These are phyloP conservation scores for Fusarium sp. DNA, from an alignment of 2,329 filamentous ascomycete species.

Conservation along the genomic window DNA sequence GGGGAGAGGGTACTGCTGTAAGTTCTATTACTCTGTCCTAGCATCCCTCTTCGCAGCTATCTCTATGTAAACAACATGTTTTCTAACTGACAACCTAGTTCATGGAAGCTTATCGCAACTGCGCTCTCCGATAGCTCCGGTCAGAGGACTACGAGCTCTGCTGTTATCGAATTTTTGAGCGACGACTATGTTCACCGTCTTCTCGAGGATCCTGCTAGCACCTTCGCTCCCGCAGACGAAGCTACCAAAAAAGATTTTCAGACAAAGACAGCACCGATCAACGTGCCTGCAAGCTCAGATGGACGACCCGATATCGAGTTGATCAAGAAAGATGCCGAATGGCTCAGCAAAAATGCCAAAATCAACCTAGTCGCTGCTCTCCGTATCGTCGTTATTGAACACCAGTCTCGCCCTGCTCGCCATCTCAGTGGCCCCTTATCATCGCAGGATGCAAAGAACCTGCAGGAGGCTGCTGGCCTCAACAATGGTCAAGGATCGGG, in stretches of 20 bases:
- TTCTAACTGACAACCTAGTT: slow-evolving; percentile 56
- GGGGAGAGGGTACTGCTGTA: slow-evolving; percentile 85
- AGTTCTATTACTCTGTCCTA: slow-evolving; percentile 50
- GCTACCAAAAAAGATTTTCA: slow-evolving; percentile 79
- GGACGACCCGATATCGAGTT: slow-evolving; percentile 78
- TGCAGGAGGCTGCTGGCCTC: slow-evolving; percentile 78
- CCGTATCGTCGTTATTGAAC: slow-evolving; percentile 83
- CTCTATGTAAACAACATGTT: slow-evolving; percentile 27
- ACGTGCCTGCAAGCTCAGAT: slow-evolving; percentile 76
- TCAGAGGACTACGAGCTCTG: slow-evolving; percentile 63
- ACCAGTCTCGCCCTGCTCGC: slow-evolving; percentile 80
- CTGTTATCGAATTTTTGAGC: slow-evolving; percentile 75
- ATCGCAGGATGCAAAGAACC: slow-evolving; percentile 79
- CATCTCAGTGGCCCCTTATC: slow-evolving; percentile 79
- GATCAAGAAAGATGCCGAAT: slow-evolving; percentile 86
- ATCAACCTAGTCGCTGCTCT: slow-evolving; percentile 87
- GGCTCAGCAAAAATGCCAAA: slow-evolving; percentile 81
- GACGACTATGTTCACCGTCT: slow-evolving; percentile 75
- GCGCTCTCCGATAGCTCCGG: slow-evolving; percentile 67
- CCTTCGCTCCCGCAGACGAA: slow-evolving; percentile 72
- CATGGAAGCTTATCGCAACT: slow-evolving; percentile 70
- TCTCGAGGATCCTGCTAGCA: slow-evolving; percentile 74
- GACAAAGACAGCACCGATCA: slow-evolving; percentile 86
- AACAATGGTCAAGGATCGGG: slow-evolving; percentile 68
- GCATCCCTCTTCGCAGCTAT: slow-evolving; percentile 10